Base-by-base conservation (phyloP, 768 basidiomycete species). In the Tremella yokohamensis region DNA sequence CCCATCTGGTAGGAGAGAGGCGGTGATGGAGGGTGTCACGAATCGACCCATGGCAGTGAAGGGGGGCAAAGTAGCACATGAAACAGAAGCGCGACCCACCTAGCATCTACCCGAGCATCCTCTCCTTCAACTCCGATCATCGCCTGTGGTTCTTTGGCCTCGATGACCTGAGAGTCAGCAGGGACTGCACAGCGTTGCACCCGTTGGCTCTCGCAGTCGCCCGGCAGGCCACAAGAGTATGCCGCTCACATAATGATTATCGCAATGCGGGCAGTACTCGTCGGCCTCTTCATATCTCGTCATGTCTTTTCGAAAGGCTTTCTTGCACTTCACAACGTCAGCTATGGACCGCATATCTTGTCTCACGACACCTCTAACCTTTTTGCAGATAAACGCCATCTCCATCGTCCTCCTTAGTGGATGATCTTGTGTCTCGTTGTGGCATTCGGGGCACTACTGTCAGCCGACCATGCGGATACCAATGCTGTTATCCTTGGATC, bases 301-400 rank as follows among this genome's bases (percentile, higher is more conserved):
- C 90, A 97, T 92, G 77, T 97, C 91, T 79, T 99, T 98, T 63
- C 93, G 80, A 73, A 99, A 98, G 3, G 90, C 91, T 79, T 94
- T 96, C 77, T 88, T 89, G 80, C 89, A 90, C 76, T 70, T 54
- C 19, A 11, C n/a, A n/a, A n/a, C 9, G 2, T 13, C 22, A 20
- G 29, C 12, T 16, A n/a, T n/a, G n/a, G n/a, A n/a, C n/a, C n/a
- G n/a, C n/a, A n/a, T n/a, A n/a, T n/a, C n/a, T n/a, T n/a, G n/a
- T n/a, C n/a, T n/a, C n/a, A n/a, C n/a, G n/a, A n/a, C n/a, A n/a
- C n/a, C n/a, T 57, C 64, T 47, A 44, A 72, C 74, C 64, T 90
- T 90, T 74, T 90, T 90, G 79, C 88, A 90, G 57, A 83, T 77
- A 71, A 90, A 89, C 4, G 78, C 78, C 88, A 90, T 89, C 79